Conservation (phyloP, 345 rosid species). For the Camelina laxa region DNA sequence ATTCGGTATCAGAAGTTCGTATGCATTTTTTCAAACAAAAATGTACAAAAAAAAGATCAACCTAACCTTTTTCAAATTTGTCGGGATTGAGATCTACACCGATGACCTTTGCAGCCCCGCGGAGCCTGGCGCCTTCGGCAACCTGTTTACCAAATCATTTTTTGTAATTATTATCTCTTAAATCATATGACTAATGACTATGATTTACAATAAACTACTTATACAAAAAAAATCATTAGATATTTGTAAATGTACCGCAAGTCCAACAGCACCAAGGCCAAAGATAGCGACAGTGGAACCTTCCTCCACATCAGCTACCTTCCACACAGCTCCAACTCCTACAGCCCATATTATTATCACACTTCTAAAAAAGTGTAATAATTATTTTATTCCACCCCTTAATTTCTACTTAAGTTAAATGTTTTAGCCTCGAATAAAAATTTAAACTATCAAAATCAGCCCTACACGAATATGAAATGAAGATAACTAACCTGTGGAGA, state of each 20-base stretch:
- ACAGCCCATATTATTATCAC: background rate
- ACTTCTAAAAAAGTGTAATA: background rate
- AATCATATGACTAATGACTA: background rate
- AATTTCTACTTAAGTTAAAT: background rate
- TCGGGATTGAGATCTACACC: conserved; percentile 74
- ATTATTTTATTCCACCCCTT: background rate
- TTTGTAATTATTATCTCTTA: background rate
- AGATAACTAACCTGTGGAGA: conserved; percentile 55
- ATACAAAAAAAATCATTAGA: background rate
- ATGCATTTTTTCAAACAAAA: no score
- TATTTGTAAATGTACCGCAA: conserved; percentile 50
- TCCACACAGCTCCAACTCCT: conserved; percentile 81
- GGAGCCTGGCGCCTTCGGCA: conserved; percentile 66
- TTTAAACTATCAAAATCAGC: background rate
- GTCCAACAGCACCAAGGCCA: conserved; percentile 76
- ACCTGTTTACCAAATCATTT: conserved; percentile 47
- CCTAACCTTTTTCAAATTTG: conserved; percentile 60
- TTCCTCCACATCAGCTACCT: conserved; percentile 58
- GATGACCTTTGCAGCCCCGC: conserved; percentile 65
- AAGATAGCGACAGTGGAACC: conserved; percentile 76
- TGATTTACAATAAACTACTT: conserved; percentile 2
- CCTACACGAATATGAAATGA: background rate
- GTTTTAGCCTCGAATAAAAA: background rate
- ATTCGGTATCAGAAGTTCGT: no score
- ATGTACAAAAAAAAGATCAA: no score